Evolutionary conservation across 441 rosid genomes (phyloP).

Genomic region (Manihot esculenta): DNA sequence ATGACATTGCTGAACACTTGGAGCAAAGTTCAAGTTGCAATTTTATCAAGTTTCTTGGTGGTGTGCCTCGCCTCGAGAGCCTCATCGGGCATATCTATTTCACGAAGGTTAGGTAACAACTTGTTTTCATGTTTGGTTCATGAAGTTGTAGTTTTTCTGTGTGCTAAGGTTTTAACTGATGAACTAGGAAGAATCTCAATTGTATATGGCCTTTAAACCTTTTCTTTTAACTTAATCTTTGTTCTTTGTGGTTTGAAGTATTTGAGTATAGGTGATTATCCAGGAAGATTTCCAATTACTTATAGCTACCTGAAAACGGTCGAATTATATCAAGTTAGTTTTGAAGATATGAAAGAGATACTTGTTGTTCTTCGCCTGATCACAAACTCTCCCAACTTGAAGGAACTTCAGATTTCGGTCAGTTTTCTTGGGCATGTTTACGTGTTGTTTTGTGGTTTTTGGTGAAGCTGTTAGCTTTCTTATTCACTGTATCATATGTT

Average conservation of each 20-base stretch:
- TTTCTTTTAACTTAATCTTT: neutral
- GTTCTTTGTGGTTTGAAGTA: conserved; percentile 41
- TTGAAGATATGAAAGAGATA: conserved; percentile 83
- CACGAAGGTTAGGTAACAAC: conserved; percentile 75
- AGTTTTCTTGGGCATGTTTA: conserved; percentile 24
- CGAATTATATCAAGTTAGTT: conserved; percentile 83
- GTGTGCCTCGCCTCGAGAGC: conserved; percentile 74
- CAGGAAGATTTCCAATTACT: conserved; percentile 54
- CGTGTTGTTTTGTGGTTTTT: conserved; percentile 15
- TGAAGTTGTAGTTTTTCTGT: conserved; percentile 1
- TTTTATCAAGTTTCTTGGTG: conserved; percentile 75
- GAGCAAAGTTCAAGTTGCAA: conserved; percentile 84
- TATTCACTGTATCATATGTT: neutral
- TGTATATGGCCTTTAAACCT: neutral
- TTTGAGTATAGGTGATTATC: conserved; percentile 85
- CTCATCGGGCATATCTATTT: conserved; percentile 83
- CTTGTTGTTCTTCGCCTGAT: conserved; percentile 80
- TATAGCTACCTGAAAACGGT: conserved; percentile 56
- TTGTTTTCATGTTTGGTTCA: neutral
- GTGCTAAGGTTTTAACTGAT: neutral
- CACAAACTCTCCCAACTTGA: conserved; percentile 75
- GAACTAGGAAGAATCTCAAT: neutral
- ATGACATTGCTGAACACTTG: conserved; percentile 65
- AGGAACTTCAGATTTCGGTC: conserved; percentile 77
- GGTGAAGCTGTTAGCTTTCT: neutral